Percentiles rank a stretch among this genome's conserved stretches.
These are phyloP conservation scores for Quercus gilva DNA, from an alignment of 306 rosid genomes.

Conservation along the genomic window DNA sequence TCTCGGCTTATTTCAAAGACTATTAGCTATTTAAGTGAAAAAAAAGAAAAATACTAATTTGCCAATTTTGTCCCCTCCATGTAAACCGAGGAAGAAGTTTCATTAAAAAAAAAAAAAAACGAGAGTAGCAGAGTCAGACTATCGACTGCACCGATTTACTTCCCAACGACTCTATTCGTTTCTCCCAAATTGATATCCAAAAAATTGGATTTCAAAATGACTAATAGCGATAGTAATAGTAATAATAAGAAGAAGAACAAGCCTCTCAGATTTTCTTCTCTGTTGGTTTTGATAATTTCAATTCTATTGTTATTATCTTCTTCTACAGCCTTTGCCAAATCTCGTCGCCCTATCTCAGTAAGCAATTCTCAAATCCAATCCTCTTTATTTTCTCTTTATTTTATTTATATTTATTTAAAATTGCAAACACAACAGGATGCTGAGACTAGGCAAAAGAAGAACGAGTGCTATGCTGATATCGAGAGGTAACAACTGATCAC, in stretches of 20 bases:
- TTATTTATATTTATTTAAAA: neutral
- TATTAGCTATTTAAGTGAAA: too few species aligned
- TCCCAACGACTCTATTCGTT: neutral
- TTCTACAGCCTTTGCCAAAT: conserved; percentile 56
- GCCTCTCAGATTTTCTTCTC: neutral
- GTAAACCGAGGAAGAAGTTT: too few species aligned
- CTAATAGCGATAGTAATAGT: neutral
- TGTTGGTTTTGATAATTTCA: conserved; percentile 20
- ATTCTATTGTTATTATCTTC: conserved; percentile 25
- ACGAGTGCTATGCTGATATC: conserved; percentile 80
- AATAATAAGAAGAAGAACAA: neutral
- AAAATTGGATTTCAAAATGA: neutral
- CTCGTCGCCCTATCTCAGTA: conserved; percentile 70
- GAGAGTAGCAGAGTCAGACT: neutral
- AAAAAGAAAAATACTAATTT: too few species aligned
- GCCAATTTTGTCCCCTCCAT: too few species aligned
- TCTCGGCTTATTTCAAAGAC: too few species aligned
- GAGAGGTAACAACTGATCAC: conserved; percentile 46
- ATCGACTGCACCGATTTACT: neutral
- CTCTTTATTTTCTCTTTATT: neutral
- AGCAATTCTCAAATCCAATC: neutral
- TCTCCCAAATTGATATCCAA: neutral
- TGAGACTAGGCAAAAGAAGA: conserved; percentile 69
- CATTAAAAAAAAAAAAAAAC: too few species aligned
- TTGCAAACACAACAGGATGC: conserved; percentile 48